Conservation (phyloP, 1,284 basidiomycete species). For the Coriolopsis trogii region DNA sequence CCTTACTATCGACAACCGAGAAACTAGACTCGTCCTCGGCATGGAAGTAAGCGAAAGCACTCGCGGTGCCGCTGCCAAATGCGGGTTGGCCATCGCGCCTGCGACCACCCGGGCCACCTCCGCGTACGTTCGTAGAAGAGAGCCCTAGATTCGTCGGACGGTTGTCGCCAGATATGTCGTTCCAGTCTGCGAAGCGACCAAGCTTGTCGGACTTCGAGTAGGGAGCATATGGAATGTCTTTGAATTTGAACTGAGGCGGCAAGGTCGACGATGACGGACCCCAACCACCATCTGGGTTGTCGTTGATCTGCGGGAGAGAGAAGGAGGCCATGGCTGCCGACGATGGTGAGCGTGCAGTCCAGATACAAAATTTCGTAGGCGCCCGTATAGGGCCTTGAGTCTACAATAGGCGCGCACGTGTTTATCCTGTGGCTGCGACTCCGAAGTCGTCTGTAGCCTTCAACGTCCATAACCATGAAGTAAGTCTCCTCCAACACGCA, state of each 20-base stretch:
- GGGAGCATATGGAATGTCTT: constrained; percentile 94
- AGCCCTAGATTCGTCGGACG: constrained; percentile 60
- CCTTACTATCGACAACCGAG: constrained; percentile 92
- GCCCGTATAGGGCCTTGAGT: constrained; percentile 10
- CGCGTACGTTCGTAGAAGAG: constrained; percentile 50
- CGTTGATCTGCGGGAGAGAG: constrained; percentile 75
- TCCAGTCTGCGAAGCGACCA: constrained; percentile 98
- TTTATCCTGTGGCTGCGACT: constrained; percentile 6
- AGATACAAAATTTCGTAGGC: constrained; percentile 31
- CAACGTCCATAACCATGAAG: constrained; percentile 57
- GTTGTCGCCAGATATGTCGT: constrained; percentile 69
- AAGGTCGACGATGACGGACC: constrained; percentile 77
- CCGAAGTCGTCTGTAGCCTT: neutral
- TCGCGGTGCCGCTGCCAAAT: constrained; percentile 83
- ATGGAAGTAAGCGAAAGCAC: constrained; percentile 98
- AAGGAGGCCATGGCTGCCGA: constrained; percentile 65
- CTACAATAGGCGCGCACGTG: constrained; percentile 23
- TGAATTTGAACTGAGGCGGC: constrained; percentile 82
- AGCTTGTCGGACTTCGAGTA: constrained; percentile 99
- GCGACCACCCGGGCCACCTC: constrained; percentile 48
- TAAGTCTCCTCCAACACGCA: constrained; percentile 40
- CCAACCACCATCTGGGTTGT: constrained; percentile 84
- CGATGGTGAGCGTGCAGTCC: constrained; percentile 15
- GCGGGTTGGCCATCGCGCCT: constrained; percentile 70
- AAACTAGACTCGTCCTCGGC: constrained; percentile 98